phyloP scores from a whole-genome alignment of 768 basidiomycete genomes.

The Thelephora aurantiotincta region DNA sequence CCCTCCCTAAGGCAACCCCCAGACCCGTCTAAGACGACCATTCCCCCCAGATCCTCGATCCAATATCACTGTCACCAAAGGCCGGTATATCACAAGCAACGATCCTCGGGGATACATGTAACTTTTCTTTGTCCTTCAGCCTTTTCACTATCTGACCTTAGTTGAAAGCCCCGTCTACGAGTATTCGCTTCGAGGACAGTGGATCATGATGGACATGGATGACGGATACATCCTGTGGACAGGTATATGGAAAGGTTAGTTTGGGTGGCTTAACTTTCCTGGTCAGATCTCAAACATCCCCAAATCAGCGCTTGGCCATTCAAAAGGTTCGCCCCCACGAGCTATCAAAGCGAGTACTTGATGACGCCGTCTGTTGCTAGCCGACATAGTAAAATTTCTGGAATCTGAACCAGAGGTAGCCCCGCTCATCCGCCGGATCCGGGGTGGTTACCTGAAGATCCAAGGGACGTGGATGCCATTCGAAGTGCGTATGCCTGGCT shows the following conservation, averaged over 20 bases:
- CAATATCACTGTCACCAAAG: conserved; percentile 71
- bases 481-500: conserved; percentile 34
- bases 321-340: conserved; percentile 44
- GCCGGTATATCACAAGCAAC: conserved; percentile 81
- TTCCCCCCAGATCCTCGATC: conserved; percentile 62
- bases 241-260: conserved; percentile 83
- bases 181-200: conserved; percentile 78
- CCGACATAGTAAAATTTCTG: conserved; percentile 88
- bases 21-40: conserved; percentile 14
- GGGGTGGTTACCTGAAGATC: conserved; percentile 82
- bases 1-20: conserved; percentile 8
- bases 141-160: conserved; percentile 3
- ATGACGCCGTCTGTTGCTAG: conserved; percentile 22
- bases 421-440: conserved; percentile 66
- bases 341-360: background rate
- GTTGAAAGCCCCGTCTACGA: conserved; percentile 64
- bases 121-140: conserved; percentile 13
- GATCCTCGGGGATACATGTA: conserved; percentile 85
- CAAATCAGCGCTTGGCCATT: conserved; percentile 61
- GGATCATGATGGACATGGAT: conserved; percentile 95
- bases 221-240: conserved; percentile 90
- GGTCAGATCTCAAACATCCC: conserved; percentile 5
- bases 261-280: background rate
- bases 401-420: conserved; percentile 85
- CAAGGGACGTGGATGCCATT: conserved; percentile 94